These are phyloP conservation scores for Phialophora expanda DNA, from an alignment of 2,329 filamentous ascomycete genomes.

Conservation along the genomic window DNA sequence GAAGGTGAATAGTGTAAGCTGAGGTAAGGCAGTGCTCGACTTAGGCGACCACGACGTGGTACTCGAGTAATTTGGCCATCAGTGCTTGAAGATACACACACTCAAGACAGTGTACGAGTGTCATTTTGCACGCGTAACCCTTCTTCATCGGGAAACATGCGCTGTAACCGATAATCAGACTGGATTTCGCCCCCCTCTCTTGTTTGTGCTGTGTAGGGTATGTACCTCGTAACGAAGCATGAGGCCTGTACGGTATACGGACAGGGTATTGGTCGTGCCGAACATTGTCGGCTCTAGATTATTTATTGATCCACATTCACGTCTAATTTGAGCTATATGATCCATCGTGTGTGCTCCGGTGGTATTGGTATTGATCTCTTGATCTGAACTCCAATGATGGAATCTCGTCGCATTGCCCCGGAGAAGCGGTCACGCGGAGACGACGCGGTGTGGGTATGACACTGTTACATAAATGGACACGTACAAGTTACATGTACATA, in stretches of 20 bases:
- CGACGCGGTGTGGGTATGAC: background rate
- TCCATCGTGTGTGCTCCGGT: background rate
- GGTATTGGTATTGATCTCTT: background rate
- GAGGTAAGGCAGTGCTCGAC: background rate
- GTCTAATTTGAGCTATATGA: background rate
- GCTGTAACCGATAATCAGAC: background rate
- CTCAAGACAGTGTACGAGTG: too few relatives aligned
- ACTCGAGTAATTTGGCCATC: background rate
- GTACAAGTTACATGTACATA: background rate
- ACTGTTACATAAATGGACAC: background rate
- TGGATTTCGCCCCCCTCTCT: background rate
- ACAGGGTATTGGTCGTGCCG: background rate
- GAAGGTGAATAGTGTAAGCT: background rate
- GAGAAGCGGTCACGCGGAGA: background rate
- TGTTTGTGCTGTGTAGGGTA: background rate
- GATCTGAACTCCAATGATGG: background rate
- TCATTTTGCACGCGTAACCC: background rate
- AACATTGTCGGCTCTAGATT: background rate
- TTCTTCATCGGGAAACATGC: background rate
- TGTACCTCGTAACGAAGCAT: background rate
- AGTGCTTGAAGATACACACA: too few relatives aligned
- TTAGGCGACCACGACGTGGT: background rate
- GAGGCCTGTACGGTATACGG: background rate
- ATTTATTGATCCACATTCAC: background rate
- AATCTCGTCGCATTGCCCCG: background rate